Base-by-base conservation (phyloP, 116 monocot species). In the Iris pallida region DNA sequence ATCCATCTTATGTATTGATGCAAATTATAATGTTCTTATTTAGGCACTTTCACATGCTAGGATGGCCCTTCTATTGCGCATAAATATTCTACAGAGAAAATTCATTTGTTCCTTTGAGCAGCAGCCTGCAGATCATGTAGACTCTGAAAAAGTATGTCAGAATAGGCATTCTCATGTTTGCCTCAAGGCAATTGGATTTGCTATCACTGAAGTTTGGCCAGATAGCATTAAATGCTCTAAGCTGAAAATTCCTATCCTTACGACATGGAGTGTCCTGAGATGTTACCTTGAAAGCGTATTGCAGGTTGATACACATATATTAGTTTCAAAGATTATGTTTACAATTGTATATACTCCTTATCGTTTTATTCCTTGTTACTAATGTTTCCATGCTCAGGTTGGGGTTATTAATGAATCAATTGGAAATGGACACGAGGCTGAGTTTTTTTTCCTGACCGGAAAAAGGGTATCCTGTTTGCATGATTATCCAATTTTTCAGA, bases 281-380 rank as follows among this genome's bases (percentile, higher is more conserved):
- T 86, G 86, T 73, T 96, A 89, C 64, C 89, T 96, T 80, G 92
- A 96, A 77, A 96, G 96, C 71, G 70, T 65, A 63, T 77, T 96
- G 47, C 92, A 96, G 96, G 96, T 96, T 41, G 30, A 53, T 42
- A 6, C 30, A 30, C 30, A 30, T 30, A 30, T 30, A 30, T 30
- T 30, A 30, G 30, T 30, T 30, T 30, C 30, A 30, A 30, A 30
- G 30, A 30, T 30, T 30, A 0, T 30, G 30, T 30, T 30, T 30
- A 30, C 30, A 30, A 30, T 30, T 30, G 30, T 30, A 30, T 30
- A 30, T 30, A 30, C 30, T 30, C 30, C 30, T 30, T 30, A 30
- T 30, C 2, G 30, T 30, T 30, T 30, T 30, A 30, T 30, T 30
- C 30, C 30, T 3, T 30, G 3, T 30, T 30, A 30, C 5, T 43